phyloP scores from a whole-genome alignment of 441 rosid genomes.

The Eruca vesicaria region DNA sequence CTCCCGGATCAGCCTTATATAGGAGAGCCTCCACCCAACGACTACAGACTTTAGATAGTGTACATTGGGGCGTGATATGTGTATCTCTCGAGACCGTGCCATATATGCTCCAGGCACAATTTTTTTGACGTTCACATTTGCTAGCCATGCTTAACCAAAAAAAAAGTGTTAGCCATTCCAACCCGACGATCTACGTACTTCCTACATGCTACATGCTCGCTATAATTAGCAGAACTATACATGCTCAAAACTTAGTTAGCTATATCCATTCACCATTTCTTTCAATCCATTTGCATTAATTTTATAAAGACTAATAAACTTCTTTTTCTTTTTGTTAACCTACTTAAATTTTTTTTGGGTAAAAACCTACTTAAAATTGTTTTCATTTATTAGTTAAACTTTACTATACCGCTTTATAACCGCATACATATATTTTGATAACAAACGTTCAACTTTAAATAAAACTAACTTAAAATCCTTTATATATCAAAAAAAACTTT shows the following conservation, averaged over 20 bases:
- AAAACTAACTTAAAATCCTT: not conserved
- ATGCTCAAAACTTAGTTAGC: not conserved
- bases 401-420: not conserved
- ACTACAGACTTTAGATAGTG: not conserved
- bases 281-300: not conserved
- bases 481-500: no score
- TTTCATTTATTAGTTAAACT: not conserved
- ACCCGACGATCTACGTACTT: not conserved
- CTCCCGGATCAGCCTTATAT: not conserved
- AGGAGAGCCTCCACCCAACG: not conserved
- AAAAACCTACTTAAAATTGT: not conserved
- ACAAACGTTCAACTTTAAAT: not conserved
- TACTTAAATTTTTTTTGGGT: not conserved
- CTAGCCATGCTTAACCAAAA: not conserved
- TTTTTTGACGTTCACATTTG: not conserved
- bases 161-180: not conserved
- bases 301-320: not conserved
- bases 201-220: not conserved
- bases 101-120: not conserved
- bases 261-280: not conserved
- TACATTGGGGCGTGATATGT: not conserved
- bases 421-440: not conserved
- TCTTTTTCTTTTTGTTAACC: not conserved
- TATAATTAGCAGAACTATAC: not conserved
- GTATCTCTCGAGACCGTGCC: not conserved